phyloP scores from a whole-genome alignment of 306 rosid genomes.

The Glycyrrhiza uralensis region DNA sequence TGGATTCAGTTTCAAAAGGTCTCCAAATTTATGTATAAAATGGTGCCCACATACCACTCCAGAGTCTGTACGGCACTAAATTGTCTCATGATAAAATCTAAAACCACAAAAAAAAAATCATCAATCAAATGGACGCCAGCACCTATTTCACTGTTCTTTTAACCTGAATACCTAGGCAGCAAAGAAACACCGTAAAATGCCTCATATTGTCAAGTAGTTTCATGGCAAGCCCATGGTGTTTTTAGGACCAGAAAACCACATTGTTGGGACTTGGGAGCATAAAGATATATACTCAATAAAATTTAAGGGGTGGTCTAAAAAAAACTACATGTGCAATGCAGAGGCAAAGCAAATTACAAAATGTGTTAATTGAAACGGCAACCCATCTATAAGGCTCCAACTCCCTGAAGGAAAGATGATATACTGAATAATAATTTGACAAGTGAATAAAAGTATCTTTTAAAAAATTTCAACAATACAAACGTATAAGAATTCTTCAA shows the following conservation, averaged over 20 bases:
- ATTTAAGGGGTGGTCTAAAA: not conserved
- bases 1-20: not conserved
- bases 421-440: not conserved
- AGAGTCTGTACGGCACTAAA: not conserved
- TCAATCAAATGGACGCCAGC: not conserved
- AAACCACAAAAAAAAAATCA: not conserved
- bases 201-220: not conserved
- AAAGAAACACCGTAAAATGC: not conserved
- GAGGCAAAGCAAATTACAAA: not conserved
- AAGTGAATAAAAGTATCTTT: not conserved
- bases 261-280: not conserved
- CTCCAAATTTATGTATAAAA: not conserved
- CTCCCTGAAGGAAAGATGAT: not conserved
- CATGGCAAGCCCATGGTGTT: not conserved
- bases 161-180: not conserved
- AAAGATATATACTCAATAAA: not conserved
- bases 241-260: conserved; percentile 8
- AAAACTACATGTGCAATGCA: not conserved
- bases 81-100: not conserved
- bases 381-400: not conserved
- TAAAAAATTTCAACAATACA: not conserved
- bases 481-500: not conserved
- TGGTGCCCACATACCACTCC: not conserved
- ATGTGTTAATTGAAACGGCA: not conserved
- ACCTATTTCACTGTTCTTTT: conserved; percentile 10